Evolutionary conservation across 1,139 yeast genomes (phyloP), one percentile per base, ranked within the genome.

Genomic region (Kluyveromyces marxianus): DNA sequence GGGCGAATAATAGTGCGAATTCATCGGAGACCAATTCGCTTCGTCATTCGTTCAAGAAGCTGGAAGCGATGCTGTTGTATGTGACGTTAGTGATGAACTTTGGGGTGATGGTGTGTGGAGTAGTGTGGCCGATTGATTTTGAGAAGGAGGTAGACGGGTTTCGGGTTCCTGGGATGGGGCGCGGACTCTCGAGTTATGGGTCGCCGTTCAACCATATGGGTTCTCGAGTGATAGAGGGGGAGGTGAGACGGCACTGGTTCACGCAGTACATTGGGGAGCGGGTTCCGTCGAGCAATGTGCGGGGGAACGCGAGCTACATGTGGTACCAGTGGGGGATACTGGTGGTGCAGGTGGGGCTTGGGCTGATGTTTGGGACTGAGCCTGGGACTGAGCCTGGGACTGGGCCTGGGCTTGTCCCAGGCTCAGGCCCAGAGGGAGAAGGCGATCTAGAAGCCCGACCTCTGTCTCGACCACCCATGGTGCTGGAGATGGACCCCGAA

Each of bases 261-360:
- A 45, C 71, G 30, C 74, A 69, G 50, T 54, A 71, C 31, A 68
- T 72, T 36, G 79, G 78, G 0, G 78, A 74, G 46, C 45, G 59
- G 3, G 51, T 62, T 31, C 70, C 70, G 26, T 42, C 49, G n/a
- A 58, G 66, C 52, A 58, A 58, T 53, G 30, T 60, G 40, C 36
- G 52, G 47, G 69, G 67, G 43, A 58, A 55, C 49, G 8, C 57
- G 0, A 66, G 53, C 42, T 53, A 68, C 39, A 37, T 68, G 31
- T 44, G 56, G 3, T 45, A 53, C 25, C 75, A 66, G 58, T 49
- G 58, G 30, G 47, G 57, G 3, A 53, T 63, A 31, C 48, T 62
- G 44, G 45, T 51, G 24, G 45, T 60, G 26, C 75, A 72, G 48
- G 60, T 43, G 42, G 65, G 50, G 33, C 63, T 50, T 58, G 67